Evolutionary conservation across 768 basidiomycete species (phyloP), one percentile per base, ranked within the genome.

Genomic region (Mycena indigotica): DNA sequence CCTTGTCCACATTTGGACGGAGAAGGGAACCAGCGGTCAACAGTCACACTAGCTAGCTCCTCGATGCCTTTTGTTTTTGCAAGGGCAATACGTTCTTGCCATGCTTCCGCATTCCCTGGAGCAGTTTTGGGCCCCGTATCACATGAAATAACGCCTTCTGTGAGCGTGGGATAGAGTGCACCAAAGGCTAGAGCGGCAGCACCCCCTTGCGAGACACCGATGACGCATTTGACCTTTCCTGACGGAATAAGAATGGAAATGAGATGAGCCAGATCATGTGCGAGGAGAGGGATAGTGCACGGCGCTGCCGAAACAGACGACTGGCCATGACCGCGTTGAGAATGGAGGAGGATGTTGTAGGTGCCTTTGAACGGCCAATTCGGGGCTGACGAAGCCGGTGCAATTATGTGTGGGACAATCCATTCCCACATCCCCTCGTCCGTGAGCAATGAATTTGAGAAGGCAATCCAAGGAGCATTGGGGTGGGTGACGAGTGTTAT

Each of bases 151-250:
- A 83, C 64, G 54, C 73, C 74, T 30, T 70, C 69, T 2, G 79
- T 71, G 29, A 71, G 62, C 19, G 66, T 53, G 4, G 71, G 70
- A 50, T 73, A 75, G 32, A 75, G 68, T 0, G 75, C 70, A 5
- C 73, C 73, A 55, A 81, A 80, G 1, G 77, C 77, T n/a, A 84
- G 75, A 0, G 77, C 75, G 3, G 77, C 73, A 5, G 81, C 80
- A 0, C 82, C 83, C n/a, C 83, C 83, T 58, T 83, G 81, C 1
- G 80, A 82, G 5, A 82, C 83, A 16, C 82, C 83, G 25, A 84
- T 77, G 21, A 83, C 66, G 17, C 76, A 66, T 45, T 80, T 76
- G 23, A 80, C 73, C 5, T 65, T 72, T 1, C 56, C 41, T 0
- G 72, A 64, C 21, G 81, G 75, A 2, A 62, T 54, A 5, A 79